Evolutionary conservation across 208 protist species (phyloP).

Genomic region (Angomonas ambiguus): DNA sequence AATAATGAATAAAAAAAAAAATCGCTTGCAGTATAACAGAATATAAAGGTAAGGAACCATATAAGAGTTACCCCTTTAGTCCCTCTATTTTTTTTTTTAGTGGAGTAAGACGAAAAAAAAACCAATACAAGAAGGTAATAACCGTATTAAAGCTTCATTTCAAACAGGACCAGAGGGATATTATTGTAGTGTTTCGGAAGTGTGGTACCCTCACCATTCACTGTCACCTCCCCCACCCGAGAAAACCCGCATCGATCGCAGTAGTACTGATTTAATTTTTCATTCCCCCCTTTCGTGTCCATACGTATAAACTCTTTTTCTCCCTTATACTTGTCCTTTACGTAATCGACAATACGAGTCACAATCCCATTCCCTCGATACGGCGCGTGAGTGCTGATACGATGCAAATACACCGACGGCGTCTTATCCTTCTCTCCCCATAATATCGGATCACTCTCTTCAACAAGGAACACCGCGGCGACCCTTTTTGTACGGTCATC

Average conservation of each 20-base stretch:
- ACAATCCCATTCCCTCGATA: background rate
- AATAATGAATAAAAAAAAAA: slow-evolving; percentile 16
- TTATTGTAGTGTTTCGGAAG: slow-evolving; percentile 12
- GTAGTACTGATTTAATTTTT: slow-evolving; percentile 16
- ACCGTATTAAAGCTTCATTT: slow-evolving; percentile 11
- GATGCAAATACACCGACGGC: slow-evolving; percentile 12
- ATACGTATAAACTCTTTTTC: slow-evolving; percentile 17
- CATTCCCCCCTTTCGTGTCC: slow-evolving; percentile 17
- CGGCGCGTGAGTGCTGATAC: slow-evolving; percentile 2
- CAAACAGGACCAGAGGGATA: slow-evolving; percentile 8
- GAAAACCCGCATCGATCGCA: slow-evolving; percentile 10
- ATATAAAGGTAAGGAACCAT: no score
- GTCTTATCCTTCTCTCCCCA: slow-evolving; percentile 13
- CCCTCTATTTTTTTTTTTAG: background rate
- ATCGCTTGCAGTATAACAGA: no score
- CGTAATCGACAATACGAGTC: background rate
- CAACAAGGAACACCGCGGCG: slow-evolving; percentile 13
- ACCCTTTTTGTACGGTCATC: background rate
- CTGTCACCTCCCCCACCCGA: background rate
- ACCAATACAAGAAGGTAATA: slow-evolving; percentile 1
- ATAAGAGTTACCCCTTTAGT: no score
- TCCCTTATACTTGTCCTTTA: background rate
- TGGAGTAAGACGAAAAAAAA: no score
- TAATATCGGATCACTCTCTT: slow-evolving; percentile 13
- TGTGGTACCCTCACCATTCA: background rate